Percentiles rank a stretch among this genome's conserved stretches.
These are phyloP conservation scores for Hawksworthiomyces lignivorus DNA, from an alignment of 2,329 filamentous ascomycete genomes.

Conservation along the genomic window DNA sequence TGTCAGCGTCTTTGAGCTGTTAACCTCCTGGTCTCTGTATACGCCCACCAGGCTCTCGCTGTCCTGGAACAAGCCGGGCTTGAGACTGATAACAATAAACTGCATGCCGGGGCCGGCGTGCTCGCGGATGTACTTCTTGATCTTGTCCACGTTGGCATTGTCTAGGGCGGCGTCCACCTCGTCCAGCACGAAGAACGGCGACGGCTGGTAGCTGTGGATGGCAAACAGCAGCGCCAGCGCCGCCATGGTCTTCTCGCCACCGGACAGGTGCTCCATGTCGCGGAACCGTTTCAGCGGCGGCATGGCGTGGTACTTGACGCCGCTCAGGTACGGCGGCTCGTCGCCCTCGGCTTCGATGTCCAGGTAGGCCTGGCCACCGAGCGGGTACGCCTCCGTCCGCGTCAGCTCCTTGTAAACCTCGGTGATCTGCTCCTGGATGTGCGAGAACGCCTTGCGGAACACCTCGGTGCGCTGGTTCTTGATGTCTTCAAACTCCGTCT, in stretches of 20 bases:
- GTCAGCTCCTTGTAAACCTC: constrained; percentile 95
- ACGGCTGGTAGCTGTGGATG: constrained; percentile 91
- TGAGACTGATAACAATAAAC: constrained; percentile 96
- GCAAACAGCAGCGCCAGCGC: constrained; percentile 93
- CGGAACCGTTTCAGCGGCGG: constrained; percentile 95
- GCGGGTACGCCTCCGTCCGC: constrained; percentile 77
- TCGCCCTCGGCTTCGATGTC: constrained; percentile 93
- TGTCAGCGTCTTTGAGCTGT: constrained; percentile 84
- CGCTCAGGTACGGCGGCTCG: constrained; percentile 79
- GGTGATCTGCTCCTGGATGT: constrained; percentile 91
- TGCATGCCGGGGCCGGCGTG: constrained; percentile 97
- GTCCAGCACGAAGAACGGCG: constrained; percentile 95
- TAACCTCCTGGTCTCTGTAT: constrained; percentile 88
- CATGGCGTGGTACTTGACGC: constrained; percentile 98
- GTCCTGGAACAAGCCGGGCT: constrained; percentile 91
- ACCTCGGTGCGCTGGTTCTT: constrained; percentile 79
- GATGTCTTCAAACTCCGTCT: constrained; percentile 59
- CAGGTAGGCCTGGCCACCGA: constrained; percentile 84
- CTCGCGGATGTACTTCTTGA: constrained; percentile 92
- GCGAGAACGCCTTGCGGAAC: constrained; percentile 90
- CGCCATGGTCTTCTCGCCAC: constrained; percentile 98
- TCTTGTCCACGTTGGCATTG: constrained; percentile 91
- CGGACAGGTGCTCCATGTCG: constrained; percentile 97
- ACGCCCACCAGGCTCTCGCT: constrained; percentile 94
- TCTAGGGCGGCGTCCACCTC: constrained; percentile 98